Evolutionary conservation across 192 early-diverging fungal genomes (phyloP).

Genomic region (Linnemannia zychae): DNA sequence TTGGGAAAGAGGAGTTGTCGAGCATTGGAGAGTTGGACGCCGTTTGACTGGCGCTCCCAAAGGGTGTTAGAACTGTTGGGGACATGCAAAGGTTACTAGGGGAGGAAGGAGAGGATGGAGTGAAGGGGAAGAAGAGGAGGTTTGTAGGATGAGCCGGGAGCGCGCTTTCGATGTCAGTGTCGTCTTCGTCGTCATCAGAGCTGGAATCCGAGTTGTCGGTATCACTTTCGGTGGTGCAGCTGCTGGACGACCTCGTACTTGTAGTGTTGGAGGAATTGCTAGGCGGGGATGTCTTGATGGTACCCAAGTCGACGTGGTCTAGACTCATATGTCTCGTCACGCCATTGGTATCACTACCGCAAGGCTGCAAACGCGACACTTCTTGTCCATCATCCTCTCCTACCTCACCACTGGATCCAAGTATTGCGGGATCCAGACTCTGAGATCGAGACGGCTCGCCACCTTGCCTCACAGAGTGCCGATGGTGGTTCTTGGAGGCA

Average conservation of each 20-base stretch:
- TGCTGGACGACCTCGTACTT: neutral
- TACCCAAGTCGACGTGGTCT: neutral
- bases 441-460: neutral
- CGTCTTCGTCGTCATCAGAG: neutral
- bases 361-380: neutral
- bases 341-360: neutral
- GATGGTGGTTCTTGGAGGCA: neutral
- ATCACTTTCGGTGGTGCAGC: neutral
- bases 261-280: neutral
- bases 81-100: neutral
- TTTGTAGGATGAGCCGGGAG: neutral
- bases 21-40: neutral
- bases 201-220: neutral
- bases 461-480: neutral
- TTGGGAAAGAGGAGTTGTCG: neutral
- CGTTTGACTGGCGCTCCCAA: neutral
- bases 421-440: neutral
- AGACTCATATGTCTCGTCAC: neutral
- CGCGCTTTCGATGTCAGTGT: neutral
- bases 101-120: neutral
- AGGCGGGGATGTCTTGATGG: neutral
- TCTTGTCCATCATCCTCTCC: neutral
- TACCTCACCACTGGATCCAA: neutral
- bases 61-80: neutral
- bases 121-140: neutral